A percentile compares a stretch with the other conserved stretches of the same genome.
These are phyloP conservation scores for Xylaria sp. DNA, from an alignment of 2,329 filamentous ascomycete species.

Conservation along the genomic window DNA sequence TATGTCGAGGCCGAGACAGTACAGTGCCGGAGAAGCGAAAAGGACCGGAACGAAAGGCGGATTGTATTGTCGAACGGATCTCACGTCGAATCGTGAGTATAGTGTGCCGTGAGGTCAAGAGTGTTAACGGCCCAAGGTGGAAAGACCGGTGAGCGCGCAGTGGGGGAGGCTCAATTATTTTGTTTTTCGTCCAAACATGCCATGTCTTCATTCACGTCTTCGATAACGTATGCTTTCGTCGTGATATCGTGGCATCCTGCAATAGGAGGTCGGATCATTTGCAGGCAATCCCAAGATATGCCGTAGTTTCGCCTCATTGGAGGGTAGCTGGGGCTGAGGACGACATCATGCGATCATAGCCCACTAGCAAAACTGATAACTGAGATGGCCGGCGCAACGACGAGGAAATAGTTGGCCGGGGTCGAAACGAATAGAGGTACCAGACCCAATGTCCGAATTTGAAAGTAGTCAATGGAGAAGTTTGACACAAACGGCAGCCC, in stretches of 20 bases:
- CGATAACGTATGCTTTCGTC: conserved; percentile 43
- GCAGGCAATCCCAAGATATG: conserved; percentile 32
- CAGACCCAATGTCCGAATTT: conserved; percentile 59
- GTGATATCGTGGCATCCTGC: conserved; percentile 41
- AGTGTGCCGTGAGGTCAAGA: conserved; percentile 22
- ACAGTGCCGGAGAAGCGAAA: conserved; percentile 22
- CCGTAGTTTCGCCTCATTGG: conserved; percentile 27
- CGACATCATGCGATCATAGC: conserved; percentile 56
- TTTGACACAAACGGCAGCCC: conserved; percentile 57
- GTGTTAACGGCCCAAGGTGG: conserved; percentile 16
- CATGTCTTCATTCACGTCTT: conserved; percentile 43
- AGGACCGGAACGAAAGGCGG: conserved; percentile 10
- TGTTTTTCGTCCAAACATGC: conserved; percentile 28
- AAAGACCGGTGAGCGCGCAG: conserved; percentile 2
- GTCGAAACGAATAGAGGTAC: conserved; percentile 61
- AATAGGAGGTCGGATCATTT: conserved; percentile 6
- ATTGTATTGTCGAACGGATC: conserved; percentile 26
- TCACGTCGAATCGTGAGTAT: conserved; percentile 32
- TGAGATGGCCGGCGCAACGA: conserved; percentile 57
- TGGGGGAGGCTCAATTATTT: conserved; percentile 10
- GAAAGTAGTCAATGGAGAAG: conserved; percentile 56
- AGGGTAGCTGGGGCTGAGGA: conserved; percentile 52
- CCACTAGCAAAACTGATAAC: conserved; percentile 61
- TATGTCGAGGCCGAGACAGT: conserved; percentile 11
- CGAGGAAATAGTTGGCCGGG: conserved; percentile 47